Conservation (phyloP, 495 filamentous ascomycete species). For the Penicillium tannophilum region DNA sequence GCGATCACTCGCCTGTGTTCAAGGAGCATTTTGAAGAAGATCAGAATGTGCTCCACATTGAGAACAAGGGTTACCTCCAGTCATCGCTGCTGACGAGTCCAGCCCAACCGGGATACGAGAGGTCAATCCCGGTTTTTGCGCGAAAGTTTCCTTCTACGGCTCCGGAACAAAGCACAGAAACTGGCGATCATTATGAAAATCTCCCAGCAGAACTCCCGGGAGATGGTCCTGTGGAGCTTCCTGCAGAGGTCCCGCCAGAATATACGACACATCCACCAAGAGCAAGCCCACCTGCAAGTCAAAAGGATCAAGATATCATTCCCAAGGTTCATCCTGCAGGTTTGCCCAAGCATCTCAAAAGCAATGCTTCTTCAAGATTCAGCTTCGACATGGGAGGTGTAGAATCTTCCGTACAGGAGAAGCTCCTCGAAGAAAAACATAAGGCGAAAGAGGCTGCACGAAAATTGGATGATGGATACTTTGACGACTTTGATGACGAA, state of each 20-base stretch:
- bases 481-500: slow-evolving; percentile 57
- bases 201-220: slow-evolving; percentile 8
- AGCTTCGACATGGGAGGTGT: slow-evolving; percentile 84
- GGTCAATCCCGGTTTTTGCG: slow-evolving; percentile 53
- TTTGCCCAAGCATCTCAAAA: slow-evolving; percentile 75
- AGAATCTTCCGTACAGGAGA: slow-evolving; percentile 79
- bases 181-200: slow-evolving; percentile 11
- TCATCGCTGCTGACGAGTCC: slow-evolving; percentile 46
- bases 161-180: slow-evolving; percentile 28
- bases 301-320: slow-evolving; percentile 39
- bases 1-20: slow-evolving; percentile 64
- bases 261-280: slow-evolving; percentile 1
- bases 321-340: slow-evolving; percentile 44
- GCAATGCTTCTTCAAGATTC: slow-evolving; percentile 77
- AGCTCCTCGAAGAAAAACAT: slow-evolving; percentile 81
- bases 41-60: slow-evolving; percentile 48
- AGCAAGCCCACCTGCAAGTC: slow-evolving; percentile 10
- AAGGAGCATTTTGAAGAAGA: slow-evolving; percentile 71
- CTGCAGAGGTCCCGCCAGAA: slow-evolving; percentile 6
- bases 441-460: slow-evolving; percentile 64
- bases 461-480: slow-evolving; percentile 46
- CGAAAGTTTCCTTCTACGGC: slow-evolving; percentile 49
- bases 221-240: slow-evolving; percentile 10
- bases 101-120: slow-evolving; percentile 34
- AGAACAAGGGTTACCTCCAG: slow-evolving; percentile 52